Evolutionary conservation across 352 stramenopile species (phyloP).

Genomic region (Hyaloperonospora brassicae): DNA sequence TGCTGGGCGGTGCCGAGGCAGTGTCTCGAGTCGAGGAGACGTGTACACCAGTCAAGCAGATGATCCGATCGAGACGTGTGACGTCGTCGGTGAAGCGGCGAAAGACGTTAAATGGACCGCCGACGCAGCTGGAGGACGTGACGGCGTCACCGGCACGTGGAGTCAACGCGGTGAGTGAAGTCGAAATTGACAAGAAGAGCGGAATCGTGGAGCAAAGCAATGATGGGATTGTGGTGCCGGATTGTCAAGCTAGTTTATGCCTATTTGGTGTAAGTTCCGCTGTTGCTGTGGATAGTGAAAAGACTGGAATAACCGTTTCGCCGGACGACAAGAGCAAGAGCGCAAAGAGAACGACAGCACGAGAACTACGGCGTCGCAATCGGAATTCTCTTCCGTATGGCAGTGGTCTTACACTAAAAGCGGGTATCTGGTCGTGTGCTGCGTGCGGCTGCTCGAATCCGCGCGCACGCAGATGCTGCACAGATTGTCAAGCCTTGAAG

Average conservation of each 20-base stretch:
- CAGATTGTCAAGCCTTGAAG: conserved; percentile 32
- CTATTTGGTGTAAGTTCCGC: conserved; percentile 11
- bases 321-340: conserved; percentile 1
- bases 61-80: conserved; percentile 14
- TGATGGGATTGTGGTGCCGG: conserved; percentile 15
- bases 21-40: conserved; percentile 2
- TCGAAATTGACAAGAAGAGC: conserved; percentile 22
- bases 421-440: conserved; percentile 45
- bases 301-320: conserved; percentile 2
- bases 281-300: conserved; percentile 5
- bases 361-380: conserved; percentile 25
- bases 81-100: conserved; percentile 27
- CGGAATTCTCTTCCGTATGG: conserved; percentile 16
- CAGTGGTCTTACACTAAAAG: conserved; percentile 26
- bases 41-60: conserved; percentile 19
- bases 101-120: conserved; percentile 26
- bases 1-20: conserved; percentile 30
- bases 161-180: conserved; percentile 32
- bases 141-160: conserved; percentile 24
- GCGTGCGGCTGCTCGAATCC: conserved; percentile 48
- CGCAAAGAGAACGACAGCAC: conserved; percentile 18
- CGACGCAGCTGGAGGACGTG: conserved; percentile 23
- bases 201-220: conserved; percentile 1
- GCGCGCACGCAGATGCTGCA: conserved; percentile 37
- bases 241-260: conserved; percentile 18